Conservation (phyloP, 352 stramenopile species). For the Lagenidium sp. region DNA sequence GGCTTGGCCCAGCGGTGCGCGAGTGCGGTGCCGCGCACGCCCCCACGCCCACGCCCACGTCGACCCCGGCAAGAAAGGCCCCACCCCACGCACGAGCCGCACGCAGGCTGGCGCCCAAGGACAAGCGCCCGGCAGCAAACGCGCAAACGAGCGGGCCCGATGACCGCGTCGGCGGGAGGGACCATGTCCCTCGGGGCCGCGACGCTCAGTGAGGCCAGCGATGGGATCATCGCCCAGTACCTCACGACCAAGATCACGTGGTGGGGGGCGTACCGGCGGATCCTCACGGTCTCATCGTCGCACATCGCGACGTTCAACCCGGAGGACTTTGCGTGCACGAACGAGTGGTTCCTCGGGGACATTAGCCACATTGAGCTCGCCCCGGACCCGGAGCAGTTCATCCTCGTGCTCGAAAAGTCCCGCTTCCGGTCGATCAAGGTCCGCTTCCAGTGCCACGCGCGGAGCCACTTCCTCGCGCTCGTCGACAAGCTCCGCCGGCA, state of each 20-base stretch:
- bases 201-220: conserved; percentile 1
- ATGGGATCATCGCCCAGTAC: conserved; percentile 53
- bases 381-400: conserved; percentile 32
- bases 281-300: conserved; percentile 43
- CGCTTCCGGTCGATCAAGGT: conserved; percentile 43
- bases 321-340: conserved; percentile 59
- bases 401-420: conserved; percentile 53
- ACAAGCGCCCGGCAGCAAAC: no score
- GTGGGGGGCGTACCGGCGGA: conserved; percentile 49
- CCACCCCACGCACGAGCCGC: no score
- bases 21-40: no score
- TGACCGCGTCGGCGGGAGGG: not conserved
- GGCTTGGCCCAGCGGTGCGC: no score
- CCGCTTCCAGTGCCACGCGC: conserved; percentile 46
- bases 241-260: conserved; percentile 57
- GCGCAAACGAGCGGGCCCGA: no score
- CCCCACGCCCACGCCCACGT: no score
- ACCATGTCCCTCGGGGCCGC: no score
- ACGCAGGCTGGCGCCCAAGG: conserved; percentile 6
- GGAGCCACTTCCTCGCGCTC: conserved; percentile 43
- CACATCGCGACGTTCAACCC: conserved; percentile 53
- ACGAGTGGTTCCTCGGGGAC: conserved; percentile 55
- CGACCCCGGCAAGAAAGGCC: no score
- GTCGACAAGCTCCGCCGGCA: conserved; percentile 34
- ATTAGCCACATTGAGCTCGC: conserved; percentile 43